Base-by-base conservation (phyloP, 441 rosid species). In the Pelargonium myrrhifolium region DNA sequence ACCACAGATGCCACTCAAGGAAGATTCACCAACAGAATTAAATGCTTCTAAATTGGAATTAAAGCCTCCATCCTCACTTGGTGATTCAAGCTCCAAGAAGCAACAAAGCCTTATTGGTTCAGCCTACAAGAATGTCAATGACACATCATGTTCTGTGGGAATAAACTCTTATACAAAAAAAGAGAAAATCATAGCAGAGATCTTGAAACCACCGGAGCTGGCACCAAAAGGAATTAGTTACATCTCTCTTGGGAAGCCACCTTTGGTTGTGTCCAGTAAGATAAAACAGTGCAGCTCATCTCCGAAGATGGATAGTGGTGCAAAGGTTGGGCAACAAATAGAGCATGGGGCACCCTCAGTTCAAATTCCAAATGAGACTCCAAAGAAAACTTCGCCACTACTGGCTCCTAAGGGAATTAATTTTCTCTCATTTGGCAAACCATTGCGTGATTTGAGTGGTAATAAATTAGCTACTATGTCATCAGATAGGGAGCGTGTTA, bases 351-450 rank as follows among this genome's bases (percentile, higher is more conserved):
- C 71, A 26, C 40, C 64, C 15, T 51, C 12, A 3, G 70, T 24
- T 55, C 49, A 67, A 53, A 55, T 26, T 0, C 6, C 9, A 62
- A 60, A 18, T 11, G 0, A 0, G 2, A 24, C 28, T 15, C 47
- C 65, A 40, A 68, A 62, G 65, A 56, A 28, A 56, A 56, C 61
- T 56, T 21, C 61, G 20, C 61, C 61, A 49, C 55, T 17, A 17
- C 49, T 71, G 62, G 65, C 82, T 65, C 86, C 94, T 1, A 87
- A 77, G 80, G 98, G 98, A 68, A 80, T 93, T 73, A 90, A 90
- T 85, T 90, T 93, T 78, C 90, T 93, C 39, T 87, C 92, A 0
- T 84, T 86, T 76, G 86, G 87, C 66, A 83, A 74, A 75, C 64
- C 78, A 17, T 61, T 64, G 45, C 71, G 31, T 43, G 64, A 62